A percentile compares a stretch with the other conserved stretches of the same genome.
These are phyloP conservation scores for Penicillium maclennaniae DNA, from an alignment of 495 filamentous ascomycete species.

Conservation along the genomic window DNA sequence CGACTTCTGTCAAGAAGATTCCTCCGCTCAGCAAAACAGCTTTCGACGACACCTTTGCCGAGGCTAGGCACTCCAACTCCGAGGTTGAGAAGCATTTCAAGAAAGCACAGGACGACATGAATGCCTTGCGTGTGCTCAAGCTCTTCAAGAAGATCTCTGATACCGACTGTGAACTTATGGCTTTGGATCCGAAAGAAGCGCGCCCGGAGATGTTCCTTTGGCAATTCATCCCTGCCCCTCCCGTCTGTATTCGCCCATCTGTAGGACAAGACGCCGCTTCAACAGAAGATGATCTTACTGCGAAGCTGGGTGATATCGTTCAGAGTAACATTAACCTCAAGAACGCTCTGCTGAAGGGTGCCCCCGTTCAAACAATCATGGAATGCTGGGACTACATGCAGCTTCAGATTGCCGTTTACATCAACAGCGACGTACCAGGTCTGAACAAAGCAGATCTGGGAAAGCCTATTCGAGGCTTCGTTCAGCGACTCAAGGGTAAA, in stretches of 20 bases:
- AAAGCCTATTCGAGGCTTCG: slow-evolving; percentile 86
- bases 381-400: slow-evolving; percentile 98
- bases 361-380: slow-evolving; percentile 84
- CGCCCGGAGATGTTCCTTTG: slow-evolving; percentile 96
- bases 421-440: slow-evolving; percentile 94
- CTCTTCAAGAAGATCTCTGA: slow-evolving; percentile 84
- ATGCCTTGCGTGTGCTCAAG: slow-evolving; percentile 82
- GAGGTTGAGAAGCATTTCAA: slow-evolving; percentile 88
- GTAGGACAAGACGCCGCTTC: slow-evolving; percentile 86
- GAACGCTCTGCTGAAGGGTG: slow-evolving; percentile 72
- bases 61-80: slow-evolving; percentile 65
- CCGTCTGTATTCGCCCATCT: slow-evolving; percentile 88
- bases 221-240: slow-evolving; percentile 92
- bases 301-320: slow-evolving; percentile 90
- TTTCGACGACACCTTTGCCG: slow-evolving; percentile 79
- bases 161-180: slow-evolving; percentile 84
- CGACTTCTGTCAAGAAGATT: slow-evolving; percentile 77
- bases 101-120: slow-evolving; percentile 91
- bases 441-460: slow-evolving; percentile 70
- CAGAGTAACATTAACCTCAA: slow-evolving; percentile 81
- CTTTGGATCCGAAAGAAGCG: slow-evolving; percentile 79
- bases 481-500: slow-evolving; percentile 93
- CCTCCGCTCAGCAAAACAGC: slow-evolving; percentile 70
- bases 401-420: slow-evolving; percentile 91
- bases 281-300: slow-evolving; percentile 94